phyloP scores from a whole-genome alignment of 805 yeast species.

The Suhomyces kilbournensis region DNA sequence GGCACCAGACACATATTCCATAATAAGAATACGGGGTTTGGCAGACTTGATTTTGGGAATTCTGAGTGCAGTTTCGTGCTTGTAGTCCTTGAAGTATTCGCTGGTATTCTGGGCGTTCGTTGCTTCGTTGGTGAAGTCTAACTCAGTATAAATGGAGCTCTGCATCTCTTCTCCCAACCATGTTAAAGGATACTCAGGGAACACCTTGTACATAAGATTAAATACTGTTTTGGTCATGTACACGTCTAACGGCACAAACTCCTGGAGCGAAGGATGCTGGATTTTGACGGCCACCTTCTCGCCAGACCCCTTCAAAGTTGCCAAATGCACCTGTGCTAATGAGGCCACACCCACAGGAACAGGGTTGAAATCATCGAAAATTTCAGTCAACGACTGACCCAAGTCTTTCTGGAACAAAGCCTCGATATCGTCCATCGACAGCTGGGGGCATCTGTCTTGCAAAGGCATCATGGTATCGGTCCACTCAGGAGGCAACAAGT shows the following conservation, averaged over 20 bases:
- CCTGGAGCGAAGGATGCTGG: constrained; percentile 85
- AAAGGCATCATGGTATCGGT: constrained; percentile 89
- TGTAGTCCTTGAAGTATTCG: constrained; percentile 57
- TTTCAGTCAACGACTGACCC: constrained; percentile 55
- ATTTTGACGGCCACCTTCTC: constrained; percentile 88
- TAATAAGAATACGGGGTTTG: constrained; percentile 66
- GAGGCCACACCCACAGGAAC: constrained; percentile 94
- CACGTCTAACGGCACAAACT: constrained; percentile 89
- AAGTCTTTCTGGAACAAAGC: constrained; percentile 67
- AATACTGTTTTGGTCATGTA: constrained; percentile 75
- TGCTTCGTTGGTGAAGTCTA: constrained; percentile 87
- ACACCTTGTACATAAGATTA: constrained; percentile 65
- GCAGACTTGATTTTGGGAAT: constrained; percentile 74
- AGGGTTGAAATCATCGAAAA: constrained; percentile 64
- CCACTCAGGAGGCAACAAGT: constrained; percentile 90
- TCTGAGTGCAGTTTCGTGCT: constrained; percentile 66
- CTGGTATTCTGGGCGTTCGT: constrained; percentile 70
- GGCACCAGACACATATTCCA: constrained; percentile 84
- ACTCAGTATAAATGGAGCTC: constrained; percentile 81
- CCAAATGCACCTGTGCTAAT: constrained; percentile 92
- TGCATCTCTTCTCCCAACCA: constrained; percentile 97
- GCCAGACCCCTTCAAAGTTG: constrained; percentile 54
- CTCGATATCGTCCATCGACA: constrained; percentile 66
- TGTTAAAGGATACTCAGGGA: constrained; percentile 89
- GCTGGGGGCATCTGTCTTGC: constrained; percentile 85